Conservation (phyloP, 2,329 filamentous ascomycete genomes). For the Colletotrichum theobromicola region DNA sequence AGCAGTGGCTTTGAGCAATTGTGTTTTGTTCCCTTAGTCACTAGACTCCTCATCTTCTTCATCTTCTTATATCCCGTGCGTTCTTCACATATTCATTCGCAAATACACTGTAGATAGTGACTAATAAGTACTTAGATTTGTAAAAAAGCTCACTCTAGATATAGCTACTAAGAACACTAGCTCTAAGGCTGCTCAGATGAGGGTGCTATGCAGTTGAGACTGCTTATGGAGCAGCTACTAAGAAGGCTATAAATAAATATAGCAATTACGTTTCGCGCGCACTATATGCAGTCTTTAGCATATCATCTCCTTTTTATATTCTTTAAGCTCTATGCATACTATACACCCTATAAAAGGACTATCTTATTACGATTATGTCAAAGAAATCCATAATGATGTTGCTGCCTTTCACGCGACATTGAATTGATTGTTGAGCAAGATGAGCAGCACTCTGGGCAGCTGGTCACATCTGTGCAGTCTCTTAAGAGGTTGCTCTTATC, state of each 20-base stretch:
- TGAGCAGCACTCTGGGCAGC: not conserved
- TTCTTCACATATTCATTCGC: not conserved
- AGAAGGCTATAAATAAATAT: too few species aligned
- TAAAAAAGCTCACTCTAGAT: rapidly evolving
- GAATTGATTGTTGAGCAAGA: not conserved
- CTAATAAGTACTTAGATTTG: not conserved
- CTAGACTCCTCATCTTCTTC: too few species aligned
- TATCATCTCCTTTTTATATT: not conserved
- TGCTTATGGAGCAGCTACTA: too few species aligned
- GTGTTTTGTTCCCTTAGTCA: not conserved
- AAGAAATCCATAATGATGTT: not conserved
- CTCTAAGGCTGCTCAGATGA: too few species aligned
- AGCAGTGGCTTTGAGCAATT: not conserved
- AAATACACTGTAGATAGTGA: rapidly evolving
- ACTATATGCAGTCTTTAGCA: not conserved
- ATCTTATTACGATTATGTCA: not conserved
- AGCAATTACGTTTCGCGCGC: not conserved
- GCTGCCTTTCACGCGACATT: not conserved
- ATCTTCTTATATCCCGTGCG: not conserved
- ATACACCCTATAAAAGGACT: not conserved
- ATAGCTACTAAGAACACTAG: not conserved
- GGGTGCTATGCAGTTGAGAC: too few species aligned
- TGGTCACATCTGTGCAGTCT: rapidly evolving
- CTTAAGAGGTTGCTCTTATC: not conserved
- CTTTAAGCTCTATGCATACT: not conserved